Percentiles rank a stretch among this genome's conserved stretches.
phyloP scores from a whole-genome alignment of 176 grass and related monocot species.

The Phoenix dactylifera region DNA sequence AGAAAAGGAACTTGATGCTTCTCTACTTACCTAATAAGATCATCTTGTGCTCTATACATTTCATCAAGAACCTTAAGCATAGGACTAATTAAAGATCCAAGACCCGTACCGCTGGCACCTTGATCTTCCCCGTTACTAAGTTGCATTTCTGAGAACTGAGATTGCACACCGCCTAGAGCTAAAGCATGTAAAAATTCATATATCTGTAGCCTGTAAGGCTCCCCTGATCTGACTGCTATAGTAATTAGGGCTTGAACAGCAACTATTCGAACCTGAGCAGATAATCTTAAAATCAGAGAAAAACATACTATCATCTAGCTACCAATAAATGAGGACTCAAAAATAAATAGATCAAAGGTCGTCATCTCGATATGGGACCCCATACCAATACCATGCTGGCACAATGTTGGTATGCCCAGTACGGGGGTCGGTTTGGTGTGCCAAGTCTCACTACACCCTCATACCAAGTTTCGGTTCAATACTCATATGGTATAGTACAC shows the following conservation, averaged over 20 bases:
- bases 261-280: slow-evolving; percentile 75
- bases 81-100: slow-evolving; percentile 93
- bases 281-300: slow-evolving; percentile 22
- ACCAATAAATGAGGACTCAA: too few relatives aligned
- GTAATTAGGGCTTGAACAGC: slow-evolving; percentile 86
- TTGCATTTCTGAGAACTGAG: slow-evolving; percentile 85
- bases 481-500: too few relatives aligned
- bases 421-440: too few relatives aligned
- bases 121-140: slow-evolving; percentile 99
- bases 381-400: too few relatives aligned
- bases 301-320: not conserved
- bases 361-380: too few relatives aligned
- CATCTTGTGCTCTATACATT: slow-evolving; percentile 98
- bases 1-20: not conserved
- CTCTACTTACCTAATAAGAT: slow-evolving; percentile 71
- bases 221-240: slow-evolving; percentile 88
- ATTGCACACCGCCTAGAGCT: slow-evolving; percentile 85
- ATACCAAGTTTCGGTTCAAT: too few relatives aligned
- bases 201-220: slow-evolving; percentile 95
- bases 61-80: slow-evolving; percentile 98
- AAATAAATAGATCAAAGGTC: too few relatives aligned
- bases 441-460: too few relatives aligned
- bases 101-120: slow-evolving; percentile 98
- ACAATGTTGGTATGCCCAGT: too few relatives aligned
- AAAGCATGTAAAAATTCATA: slow-evolving; percentile 97